phyloP scores from a whole-genome alignment of 2,329 filamentous ascomycete genomes.

The Diaporthe australafricana region DNA sequence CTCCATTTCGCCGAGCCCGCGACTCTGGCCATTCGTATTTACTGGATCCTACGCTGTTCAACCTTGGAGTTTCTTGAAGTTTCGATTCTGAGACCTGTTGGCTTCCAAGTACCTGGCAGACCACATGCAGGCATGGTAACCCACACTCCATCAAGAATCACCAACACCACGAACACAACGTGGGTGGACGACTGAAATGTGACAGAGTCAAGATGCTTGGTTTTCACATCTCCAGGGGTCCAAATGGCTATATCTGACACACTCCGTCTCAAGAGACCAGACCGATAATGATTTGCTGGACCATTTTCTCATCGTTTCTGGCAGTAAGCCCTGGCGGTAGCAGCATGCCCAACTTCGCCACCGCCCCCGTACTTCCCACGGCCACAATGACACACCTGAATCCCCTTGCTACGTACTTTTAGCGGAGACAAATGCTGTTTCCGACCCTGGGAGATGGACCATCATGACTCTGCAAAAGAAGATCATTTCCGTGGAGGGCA shows the following conservation, averaged over 20 bases:
- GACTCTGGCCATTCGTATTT: neutral
- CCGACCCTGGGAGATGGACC: neutral
- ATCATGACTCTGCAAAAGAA: conserved; percentile 9
- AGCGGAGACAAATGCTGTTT: neutral
- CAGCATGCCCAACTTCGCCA: neutral
- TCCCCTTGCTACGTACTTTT: neutral
- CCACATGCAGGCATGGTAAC: neutral
- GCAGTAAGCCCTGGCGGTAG: neutral
- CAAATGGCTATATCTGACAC: neutral
- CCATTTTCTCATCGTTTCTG: neutral
- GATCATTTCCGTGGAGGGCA: conserved; percentile 15
- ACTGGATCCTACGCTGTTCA: neutral
- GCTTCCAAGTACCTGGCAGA: neutral
- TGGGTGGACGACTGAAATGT: conserved; percentile 2
- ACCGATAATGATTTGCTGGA: too few species aligned
- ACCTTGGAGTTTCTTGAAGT: neutral
- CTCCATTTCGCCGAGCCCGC: neutral
- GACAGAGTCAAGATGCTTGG: neutral
- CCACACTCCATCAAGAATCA: neutral
- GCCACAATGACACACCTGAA: neutral
- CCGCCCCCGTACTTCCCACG: neutral
- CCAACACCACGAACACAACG: neutral
- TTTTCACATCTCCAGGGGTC: neutral
- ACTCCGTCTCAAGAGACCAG: too few species aligned
- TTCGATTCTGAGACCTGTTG: neutral